phyloP scores from a whole-genome alignment of 441 rosid species.

The Arabidopsis hybrid region DNA sequence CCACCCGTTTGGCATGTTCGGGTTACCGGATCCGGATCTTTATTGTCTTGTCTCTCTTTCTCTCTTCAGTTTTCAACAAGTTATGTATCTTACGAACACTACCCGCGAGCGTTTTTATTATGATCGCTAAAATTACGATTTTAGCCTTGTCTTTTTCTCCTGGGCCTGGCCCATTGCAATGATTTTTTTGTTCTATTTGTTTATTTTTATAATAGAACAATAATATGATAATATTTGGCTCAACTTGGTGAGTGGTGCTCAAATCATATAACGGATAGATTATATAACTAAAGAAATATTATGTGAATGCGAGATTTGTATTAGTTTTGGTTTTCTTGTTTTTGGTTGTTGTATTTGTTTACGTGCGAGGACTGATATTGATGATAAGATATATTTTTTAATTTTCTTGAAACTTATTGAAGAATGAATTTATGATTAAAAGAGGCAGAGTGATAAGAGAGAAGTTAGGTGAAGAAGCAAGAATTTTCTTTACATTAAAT shows the following conservation, averaged over 20 bases:
- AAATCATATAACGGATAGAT: not conserved
- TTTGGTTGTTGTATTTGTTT: not conserved
- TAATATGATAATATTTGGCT: too few relatives aligned
- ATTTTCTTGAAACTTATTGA: not conserved
- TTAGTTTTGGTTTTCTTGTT: not conserved
- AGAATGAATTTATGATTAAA: constrained; percentile 19
- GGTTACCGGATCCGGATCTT: constrained; percentile 13
- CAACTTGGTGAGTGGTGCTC: too few relatives aligned
- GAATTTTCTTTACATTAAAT: constrained; percentile 16
- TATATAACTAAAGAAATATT: not conserved
- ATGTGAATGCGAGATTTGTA: not conserved
- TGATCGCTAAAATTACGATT: not conserved
- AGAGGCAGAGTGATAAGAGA: constrained; percentile 25
- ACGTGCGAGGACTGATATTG: not conserved
- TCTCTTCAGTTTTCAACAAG: not conserved
- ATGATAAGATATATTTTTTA: not conserved
- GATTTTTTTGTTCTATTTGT: too few relatives aligned
- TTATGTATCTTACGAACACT: constrained; percentile 12
- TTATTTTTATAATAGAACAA: too few relatives aligned
- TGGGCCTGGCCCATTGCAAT: constrained; percentile 30
- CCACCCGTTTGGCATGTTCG: constrained; percentile 75
- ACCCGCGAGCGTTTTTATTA: constrained; percentile 20
- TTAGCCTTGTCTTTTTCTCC: not conserved
- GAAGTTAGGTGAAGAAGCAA: constrained; percentile 30
- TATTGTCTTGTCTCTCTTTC: not conserved